These are phyloP conservation scores for Pseudocercospora pini-densiflorae DNA, from an alignment of 2,329 filamentous ascomycete species.

Conservation along the genomic window DNA sequence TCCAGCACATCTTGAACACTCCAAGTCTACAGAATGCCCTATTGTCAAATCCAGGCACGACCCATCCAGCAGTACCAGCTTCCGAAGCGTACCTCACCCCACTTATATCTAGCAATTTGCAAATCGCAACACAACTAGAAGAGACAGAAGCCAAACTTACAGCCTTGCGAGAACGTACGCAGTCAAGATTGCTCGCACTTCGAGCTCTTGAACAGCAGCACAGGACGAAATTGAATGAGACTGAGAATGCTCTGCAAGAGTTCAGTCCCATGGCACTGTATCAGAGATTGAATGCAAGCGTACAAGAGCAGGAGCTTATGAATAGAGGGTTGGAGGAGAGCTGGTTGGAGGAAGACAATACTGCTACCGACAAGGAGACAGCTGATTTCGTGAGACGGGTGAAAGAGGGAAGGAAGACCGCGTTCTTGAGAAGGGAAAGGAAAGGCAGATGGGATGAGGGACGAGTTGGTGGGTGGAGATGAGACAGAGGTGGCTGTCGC, in stretches of 20 bases:
- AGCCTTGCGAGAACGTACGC: conserved; percentile 70
- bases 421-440: conserved; percentile 80
- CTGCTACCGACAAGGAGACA: conserved; percentile 79
- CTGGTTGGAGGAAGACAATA: conserved; percentile 71
- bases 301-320: conserved; percentile 81
- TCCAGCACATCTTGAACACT: conserved; percentile 69
- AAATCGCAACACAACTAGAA: conserved; percentile 65
- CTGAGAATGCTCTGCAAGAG: conserved; percentile 81
- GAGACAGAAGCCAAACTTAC: conserved; percentile 63
- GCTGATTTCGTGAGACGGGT: conserved; percentile 83
- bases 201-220: conserved; percentile 92
- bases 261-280: conserved; percentile 90
- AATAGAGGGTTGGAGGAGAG: conserved; percentile 89
- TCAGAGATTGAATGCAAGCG: conserved; percentile 73
- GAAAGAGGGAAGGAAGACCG: conserved; percentile 76
- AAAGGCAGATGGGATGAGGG: conserved; percentile 97
- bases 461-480: conserved; percentile 91
- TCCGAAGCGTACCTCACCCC: conserved; percentile 68
- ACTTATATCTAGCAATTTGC: conserved; percentile 72
- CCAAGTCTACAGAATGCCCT: conserved; percentile 74
- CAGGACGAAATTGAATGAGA: conserved; percentile 84
- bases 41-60: conserved; percentile 66
- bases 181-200: conserved; percentile 80
- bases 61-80: conserved; percentile 72
- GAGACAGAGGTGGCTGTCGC: conserved; percentile 39